Conservation (phyloP, 805 yeast genomes). For the Yarrowia divulgata region DNA sequence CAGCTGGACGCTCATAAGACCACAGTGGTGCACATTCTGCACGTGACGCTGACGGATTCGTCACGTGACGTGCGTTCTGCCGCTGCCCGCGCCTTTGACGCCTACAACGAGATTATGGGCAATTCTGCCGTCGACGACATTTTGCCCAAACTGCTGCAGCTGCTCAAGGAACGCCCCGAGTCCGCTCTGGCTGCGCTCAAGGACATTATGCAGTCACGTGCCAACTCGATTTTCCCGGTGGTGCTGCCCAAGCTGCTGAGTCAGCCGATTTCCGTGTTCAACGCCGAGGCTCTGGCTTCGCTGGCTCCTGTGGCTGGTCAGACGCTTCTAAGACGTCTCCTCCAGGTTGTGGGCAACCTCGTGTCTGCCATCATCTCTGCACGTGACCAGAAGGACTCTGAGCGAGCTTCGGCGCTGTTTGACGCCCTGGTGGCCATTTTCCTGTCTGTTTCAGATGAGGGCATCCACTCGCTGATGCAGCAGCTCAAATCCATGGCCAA, state of each 20-base stretch:
- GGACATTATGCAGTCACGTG: slow-evolving; percentile 88
- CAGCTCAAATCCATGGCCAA: slow-evolving; percentile 78
- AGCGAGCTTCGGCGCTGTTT: slow-evolving; percentile 50
- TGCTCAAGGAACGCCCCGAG: slow-evolving; percentile 63
- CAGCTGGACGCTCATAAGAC: slow-evolving; percentile 70
- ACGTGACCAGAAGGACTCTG: slow-evolving; percentile 46
- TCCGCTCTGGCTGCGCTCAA: slow-evolving; percentile 87
- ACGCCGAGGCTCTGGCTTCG: slow-evolving; percentile 86
- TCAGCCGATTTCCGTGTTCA: slow-evolving; percentile 81
- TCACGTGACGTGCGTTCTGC: slow-evolving; percentile 81
- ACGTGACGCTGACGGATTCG: slow-evolving; percentile 79
- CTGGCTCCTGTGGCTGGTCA: slow-evolving; percentile 90
- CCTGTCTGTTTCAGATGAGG: slow-evolving; percentile 76
- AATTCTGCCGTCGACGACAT: slow-evolving; percentile 86
- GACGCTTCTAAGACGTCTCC: slow-evolving; percentile 74
- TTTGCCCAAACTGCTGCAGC: slow-evolving; percentile 78
- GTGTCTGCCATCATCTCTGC: slow-evolving; percentile 63
- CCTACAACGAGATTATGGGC: slow-evolving; percentile 81
- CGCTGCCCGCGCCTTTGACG: slow-evolving; percentile 91
- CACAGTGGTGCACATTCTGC: slow-evolving; percentile 73
- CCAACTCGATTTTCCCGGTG: slow-evolving; percentile 93
- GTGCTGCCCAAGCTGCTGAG: slow-evolving; percentile 82
- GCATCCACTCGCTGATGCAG: slow-evolving; percentile 83
- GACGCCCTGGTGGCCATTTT: slow-evolving; percentile 72
- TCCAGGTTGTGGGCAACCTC: slow-evolving; percentile 75